These are phyloP conservation scores for Phlebiopsis flavidoalba DNA, from an alignment of 768 basidiomycete species.

Conservation along the genomic window DNA sequence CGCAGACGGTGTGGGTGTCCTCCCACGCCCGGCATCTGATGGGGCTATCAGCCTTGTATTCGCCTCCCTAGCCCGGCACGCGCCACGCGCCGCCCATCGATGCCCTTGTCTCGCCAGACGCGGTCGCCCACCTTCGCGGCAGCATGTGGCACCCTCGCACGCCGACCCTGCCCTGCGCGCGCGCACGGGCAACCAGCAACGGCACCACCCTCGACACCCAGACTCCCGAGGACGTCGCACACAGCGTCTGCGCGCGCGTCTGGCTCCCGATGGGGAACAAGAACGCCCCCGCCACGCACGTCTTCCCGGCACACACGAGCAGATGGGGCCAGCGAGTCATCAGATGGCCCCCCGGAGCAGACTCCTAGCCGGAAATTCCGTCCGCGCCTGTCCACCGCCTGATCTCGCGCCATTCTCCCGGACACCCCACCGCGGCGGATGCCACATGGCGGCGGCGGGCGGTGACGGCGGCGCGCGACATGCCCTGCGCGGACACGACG, in stretches of 20 bases:
- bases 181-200: background rate
- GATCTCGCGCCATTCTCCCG: background rate
- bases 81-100: background rate
- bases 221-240: too few relatives aligned
- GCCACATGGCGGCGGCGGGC: background rate
- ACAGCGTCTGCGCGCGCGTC: background rate
- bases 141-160: background rate
- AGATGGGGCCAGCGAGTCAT: background rate
- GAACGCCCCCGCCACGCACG: too few relatives aligned
- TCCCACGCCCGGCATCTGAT: conserved; percentile 4
- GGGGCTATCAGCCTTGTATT: conserved; percentile 2
- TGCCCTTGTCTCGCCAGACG: background rate
- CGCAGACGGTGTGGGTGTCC: background rate
- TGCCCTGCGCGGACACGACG: background rate
- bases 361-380: background rate
- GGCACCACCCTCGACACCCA: too few relatives aligned
- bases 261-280: too few relatives aligned
- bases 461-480: background rate
- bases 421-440: too few relatives aligned
- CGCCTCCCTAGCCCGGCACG: background rate
- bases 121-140: background rate
- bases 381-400: background rate
- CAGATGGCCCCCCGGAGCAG: background rate
- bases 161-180: background rate
- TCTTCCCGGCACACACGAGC: background rate